Conservation (phyloP, 108 stramenopile genomes). For the Pelagomonas calceolata region DNA sequence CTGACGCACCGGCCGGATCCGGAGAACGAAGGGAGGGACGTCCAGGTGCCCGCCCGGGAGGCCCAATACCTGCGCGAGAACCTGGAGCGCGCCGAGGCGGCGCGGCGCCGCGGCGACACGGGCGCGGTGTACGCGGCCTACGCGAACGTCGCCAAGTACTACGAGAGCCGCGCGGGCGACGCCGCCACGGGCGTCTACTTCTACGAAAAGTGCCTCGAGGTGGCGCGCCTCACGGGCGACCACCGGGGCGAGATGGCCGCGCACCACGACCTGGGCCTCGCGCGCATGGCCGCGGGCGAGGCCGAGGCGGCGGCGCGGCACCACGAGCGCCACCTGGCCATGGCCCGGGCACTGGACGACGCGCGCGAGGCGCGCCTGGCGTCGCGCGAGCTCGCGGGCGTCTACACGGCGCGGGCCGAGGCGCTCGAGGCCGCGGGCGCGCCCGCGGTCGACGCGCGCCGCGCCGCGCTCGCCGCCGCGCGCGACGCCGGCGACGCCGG, state of each 20-base stretch:
- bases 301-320: slow-evolving; percentile 14
- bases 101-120: slow-evolving; percentile 37
- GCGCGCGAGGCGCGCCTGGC: slow-evolving; percentile 20
- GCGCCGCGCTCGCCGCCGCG: slow-evolving; percentile 31
- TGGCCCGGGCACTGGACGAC: slow-evolving; percentile 24
- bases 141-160: slow-evolving; percentile 34
- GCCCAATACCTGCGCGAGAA: slow-evolving; percentile 33
- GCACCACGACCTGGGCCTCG: slow-evolving; percentile 26
- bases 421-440: slow-evolving; percentile 28
- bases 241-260: slow-evolving; percentile 37
- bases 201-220: slow-evolving; percentile 45
- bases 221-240: slow-evolving; percentile 37
- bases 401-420: slow-evolving; percentile 34
- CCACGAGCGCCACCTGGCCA: slow-evolving; percentile 40
- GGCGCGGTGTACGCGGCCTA: slow-evolving; percentile 30
- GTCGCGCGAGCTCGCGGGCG: slow-evolving; percentile 26
- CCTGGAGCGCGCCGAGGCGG: slow-evolving; percentile 31
- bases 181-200: slow-evolving; percentile 38
- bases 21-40: slow-evolving; percentile 11
- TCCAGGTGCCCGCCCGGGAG: slow-evolving; percentile 26
- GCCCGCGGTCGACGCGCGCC: slow-evolving; percentile 10
- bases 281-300: slow-evolving; percentile 28
- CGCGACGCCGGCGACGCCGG: slow-evolving; percentile 20
- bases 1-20: slow-evolving; percentile 38
- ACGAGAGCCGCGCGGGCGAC: slow-evolving; percentile 20